Base-by-base conservation (phyloP, 768 basidiomycete species). In the Panellus pusillus region DNA sequence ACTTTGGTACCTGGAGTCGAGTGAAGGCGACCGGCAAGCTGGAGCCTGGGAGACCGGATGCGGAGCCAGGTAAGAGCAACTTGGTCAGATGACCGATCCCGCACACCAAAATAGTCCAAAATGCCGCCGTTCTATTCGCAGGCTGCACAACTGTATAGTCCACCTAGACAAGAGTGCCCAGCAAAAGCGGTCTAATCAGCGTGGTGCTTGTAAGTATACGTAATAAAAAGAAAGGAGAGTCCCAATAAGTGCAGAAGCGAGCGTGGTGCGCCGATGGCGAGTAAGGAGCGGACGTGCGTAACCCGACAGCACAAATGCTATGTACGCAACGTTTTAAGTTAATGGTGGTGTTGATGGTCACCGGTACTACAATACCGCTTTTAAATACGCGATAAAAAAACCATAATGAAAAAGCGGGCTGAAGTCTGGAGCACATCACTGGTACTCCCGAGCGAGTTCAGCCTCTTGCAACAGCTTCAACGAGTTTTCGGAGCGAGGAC, bases 401-500 rank as follows among this genome's bases (percentile, higher is more conserved):
- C 20, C n/a, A 47, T 47, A 44, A 52, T 39, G 37, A 27, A 15
- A 36, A n/a, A 8, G 24, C 24, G 24, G 24, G 24, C 24, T 24
- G 24, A 24, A 24, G 24, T 24, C 24, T 24, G 24, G 24, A 20
- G 14, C 27, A 9, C 7, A 41, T n/a, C 28, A 40, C n/a, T n/a
- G n/a, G n/a, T n/a, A n/a, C 27, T 55, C 35, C 50, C 55, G 45
- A 61, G 29, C 61, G 54, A 13, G 55, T 39, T 70, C 68, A 14
- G 64, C 64, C 57, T 73, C 66, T 51, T 69, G 70, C 38, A 80
- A 70, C 47, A 79, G 60, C 61, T 63, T 68, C 50, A 78, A 54
- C 6, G 72, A 69, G 51, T 72, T 70, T 59, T 78, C 76, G 4
- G 78, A 79, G 46, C 81, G 69, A 5, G 80, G 80, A 32, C 75